Evolutionary conservation across 768 basidiomycete genomes (phyloP).

Genomic region (Terana coerulea): DNA sequence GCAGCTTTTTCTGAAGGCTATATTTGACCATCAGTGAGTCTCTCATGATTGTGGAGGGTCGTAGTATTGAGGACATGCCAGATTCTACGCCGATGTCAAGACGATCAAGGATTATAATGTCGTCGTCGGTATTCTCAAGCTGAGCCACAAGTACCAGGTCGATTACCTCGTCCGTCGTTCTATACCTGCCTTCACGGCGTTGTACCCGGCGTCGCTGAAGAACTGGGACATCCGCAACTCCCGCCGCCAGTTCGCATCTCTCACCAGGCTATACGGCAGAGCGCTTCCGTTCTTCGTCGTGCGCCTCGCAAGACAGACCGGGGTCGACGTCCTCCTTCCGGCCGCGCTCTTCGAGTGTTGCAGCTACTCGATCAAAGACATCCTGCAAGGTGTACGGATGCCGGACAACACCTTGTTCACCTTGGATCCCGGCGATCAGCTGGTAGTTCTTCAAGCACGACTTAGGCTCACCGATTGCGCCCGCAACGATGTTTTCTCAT

Average conservation of each 20-base stretch:
- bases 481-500: background rate
- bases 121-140: background rate
- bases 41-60: too few species aligned
- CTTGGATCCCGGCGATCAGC: background rate
- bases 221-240: conserved; percentile 3
- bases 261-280: background rate
- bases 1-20: background rate
- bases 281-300: conserved; percentile 3
- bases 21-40: conserved; percentile 4
- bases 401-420: background rate
- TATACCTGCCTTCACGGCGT: conserved; percentile 1
- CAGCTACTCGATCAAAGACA: conserved; percentile 1
- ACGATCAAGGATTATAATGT: conserved; percentile 3
- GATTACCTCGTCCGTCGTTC: conserved; percentile 1
- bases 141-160: conserved; percentile 1
- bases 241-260: background rate
- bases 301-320: background rate
- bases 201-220: conserved; percentile 3
- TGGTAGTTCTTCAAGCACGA: background rate
- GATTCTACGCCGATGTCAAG: conserved; percentile 10
- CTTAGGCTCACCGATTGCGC: background rate
- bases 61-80: background rate
- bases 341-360: conserved; percentile 6
- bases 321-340: conserved; percentile 2
- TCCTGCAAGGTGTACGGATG: background rate